These are phyloP conservation scores for Schwanniomyces etchellsii DNA, from an alignment of 1,139 yeast genomes.

Conservation along the genomic window DNA sequence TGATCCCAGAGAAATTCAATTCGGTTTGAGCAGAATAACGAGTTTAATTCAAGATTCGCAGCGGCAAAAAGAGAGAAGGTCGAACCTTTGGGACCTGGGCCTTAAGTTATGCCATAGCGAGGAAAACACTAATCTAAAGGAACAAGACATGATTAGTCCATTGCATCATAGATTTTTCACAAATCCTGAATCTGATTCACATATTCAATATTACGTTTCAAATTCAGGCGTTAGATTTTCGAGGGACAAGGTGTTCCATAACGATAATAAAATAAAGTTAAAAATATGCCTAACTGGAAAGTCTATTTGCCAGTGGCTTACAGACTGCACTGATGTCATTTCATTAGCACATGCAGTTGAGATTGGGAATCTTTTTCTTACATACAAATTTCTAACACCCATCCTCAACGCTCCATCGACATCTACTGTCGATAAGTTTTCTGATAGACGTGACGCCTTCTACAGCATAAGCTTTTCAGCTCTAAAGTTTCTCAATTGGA, in stretches of 20 bases:
- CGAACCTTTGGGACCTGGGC: not conserved
- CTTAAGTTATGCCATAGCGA: not conserved
- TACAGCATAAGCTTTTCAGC: slow-evolving; percentile 18
- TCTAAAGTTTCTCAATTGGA: slow-evolving; percentile 18
- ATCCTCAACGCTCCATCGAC: slow-evolving; percentile 14
- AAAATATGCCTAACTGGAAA: slow-evolving; percentile 62
- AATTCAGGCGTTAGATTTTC: slow-evolving; percentile 61
- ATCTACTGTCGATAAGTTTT: slow-evolving; percentile 8
- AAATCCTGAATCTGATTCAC: slow-evolving; percentile 84
- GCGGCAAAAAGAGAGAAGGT: not conserved
- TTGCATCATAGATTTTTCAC: slow-evolving; percentile 74
- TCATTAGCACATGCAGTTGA: slow-evolving; percentile 54
- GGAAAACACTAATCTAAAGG: not conserved
- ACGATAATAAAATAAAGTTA: slow-evolving; percentile 12
- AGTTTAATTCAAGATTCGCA: not conserved
- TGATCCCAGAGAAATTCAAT: slow-evolving; percentile 1
- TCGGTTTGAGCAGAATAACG: not conserved
- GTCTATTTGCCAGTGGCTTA: slow-evolving; percentile 78
- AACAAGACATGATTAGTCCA: slow-evolving; percentile 42
- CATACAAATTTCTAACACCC: slow-evolving; percentile 44
- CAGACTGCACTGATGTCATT: slow-evolving; percentile 80
- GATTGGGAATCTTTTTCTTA: slow-evolving; percentile 53
- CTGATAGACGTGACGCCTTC: slow-evolving; percentile 13
- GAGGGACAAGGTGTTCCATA: slow-evolving; percentile 29
- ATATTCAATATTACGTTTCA: slow-evolving; percentile 71